phyloP scores from a whole-genome alignment of 2,329 filamentous ascomycete genomes.

The Pseudocercospora fuligena region DNA sequence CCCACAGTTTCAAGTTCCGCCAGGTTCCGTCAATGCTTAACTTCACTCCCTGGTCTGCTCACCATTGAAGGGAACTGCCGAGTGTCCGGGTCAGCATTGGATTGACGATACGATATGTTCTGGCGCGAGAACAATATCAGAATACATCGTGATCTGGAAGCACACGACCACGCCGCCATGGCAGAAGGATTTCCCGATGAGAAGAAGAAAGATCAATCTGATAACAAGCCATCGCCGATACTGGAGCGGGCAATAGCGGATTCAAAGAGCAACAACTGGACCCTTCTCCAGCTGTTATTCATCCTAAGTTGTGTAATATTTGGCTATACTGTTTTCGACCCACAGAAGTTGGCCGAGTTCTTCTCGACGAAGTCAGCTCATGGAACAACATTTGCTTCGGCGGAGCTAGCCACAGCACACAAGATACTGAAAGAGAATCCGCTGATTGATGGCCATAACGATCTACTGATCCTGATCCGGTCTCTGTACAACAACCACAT shows the following conservation, averaged over 20 bases:
- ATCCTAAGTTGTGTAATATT: constrained; percentile 23
- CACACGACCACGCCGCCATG: constrained; percentile 5
- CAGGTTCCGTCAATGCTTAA: neutral
- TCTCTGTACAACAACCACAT: constrained; percentile 74
- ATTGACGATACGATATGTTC: neutral
- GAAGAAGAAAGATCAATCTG: constrained; percentile 10
- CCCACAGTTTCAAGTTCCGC: neutral
- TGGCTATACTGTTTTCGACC: constrained; percentile 20
- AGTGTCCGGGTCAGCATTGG: constrained; percentile 2
- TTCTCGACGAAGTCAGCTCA: constrained; percentile 10
- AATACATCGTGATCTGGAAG: neutral
- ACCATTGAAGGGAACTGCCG: constrained; percentile 1
- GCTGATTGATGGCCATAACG: constrained; percentile 78
- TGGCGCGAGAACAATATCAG: constrained; percentile 7
- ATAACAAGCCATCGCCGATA: constrained; percentile 9
- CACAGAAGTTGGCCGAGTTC: constrained; percentile 15
- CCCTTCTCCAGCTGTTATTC: constrained; percentile 21
- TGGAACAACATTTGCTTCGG: neutral
- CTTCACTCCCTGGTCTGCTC: neutral
- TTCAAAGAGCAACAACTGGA: constrained; percentile 21
- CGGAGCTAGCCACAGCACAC: constrained; percentile 25
- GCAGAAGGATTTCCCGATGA: constrained; percentile 3
- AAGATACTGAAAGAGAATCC: constrained; percentile 37
- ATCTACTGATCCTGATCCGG: constrained; percentile 77
- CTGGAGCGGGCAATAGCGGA: constrained; percentile 20